Conservation (phyloP, 345 rosid species). For the Lagerstroemia speciosa region DNA sequence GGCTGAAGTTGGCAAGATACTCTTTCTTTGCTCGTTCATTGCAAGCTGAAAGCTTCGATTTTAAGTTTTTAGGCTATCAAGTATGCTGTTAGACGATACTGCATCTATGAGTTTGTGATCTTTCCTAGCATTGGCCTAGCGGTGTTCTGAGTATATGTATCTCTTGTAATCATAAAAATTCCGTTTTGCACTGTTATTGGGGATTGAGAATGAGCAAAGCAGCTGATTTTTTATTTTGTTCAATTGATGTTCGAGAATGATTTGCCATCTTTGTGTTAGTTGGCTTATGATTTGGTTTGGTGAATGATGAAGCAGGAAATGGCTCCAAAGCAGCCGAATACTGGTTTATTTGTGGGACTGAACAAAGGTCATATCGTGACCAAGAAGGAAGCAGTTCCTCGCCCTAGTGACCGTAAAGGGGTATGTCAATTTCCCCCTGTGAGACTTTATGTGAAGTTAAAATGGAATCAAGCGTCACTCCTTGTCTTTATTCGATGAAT, state of each 20-base stretch:
- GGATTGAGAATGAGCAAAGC: background rate
- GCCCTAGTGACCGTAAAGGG: slow-evolving; percentile 51
- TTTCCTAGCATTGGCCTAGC: background rate
- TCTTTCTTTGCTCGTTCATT: too few species aligned
- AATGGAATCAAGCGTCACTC: background rate
- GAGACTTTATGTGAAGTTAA: too few species aligned
- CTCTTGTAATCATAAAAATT: background rate
- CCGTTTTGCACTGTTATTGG: background rate
- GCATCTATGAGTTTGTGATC: too few species aligned
- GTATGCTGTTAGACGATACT: too few species aligned
- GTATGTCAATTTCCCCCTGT: slow-evolving; percentile 22
- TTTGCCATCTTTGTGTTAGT: background rate
- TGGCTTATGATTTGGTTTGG: background rate
- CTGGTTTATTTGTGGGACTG: slow-evolving; percentile 55
- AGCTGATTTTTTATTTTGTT: background rate
- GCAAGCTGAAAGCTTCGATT: too few species aligned
- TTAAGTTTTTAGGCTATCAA: too few species aligned
- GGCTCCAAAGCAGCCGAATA: slow-evolving; percentile 49
- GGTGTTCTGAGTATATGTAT: background rate
- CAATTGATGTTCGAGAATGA: background rate
- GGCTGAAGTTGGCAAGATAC: too few species aligned
- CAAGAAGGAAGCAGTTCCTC: slow-evolving; percentile 43
- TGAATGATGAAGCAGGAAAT: slow-evolving; percentile 13
- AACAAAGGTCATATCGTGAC: slow-evolving; percentile 62
- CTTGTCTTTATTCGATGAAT: too few species aligned